Evolutionary conservation across 2,329 filamentous ascomycete species (phyloP), one percentile per base, ranked within the genome.

Genomic region (Ceratocystis harringtonii): DNA sequence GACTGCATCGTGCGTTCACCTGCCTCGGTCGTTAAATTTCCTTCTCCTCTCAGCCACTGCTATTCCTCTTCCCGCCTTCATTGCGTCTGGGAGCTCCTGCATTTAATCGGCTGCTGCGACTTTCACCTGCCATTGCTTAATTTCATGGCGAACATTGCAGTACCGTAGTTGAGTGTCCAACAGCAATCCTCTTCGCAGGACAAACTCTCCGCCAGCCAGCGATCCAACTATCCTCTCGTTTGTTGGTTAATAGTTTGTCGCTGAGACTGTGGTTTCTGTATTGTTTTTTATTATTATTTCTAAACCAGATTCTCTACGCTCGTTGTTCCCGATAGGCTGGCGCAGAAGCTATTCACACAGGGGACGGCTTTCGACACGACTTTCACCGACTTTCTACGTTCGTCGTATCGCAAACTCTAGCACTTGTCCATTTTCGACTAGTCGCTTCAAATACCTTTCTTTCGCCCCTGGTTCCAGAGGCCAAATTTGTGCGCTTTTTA

Each of bases 201-300:
- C 62, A 22, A 28, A 36, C 15, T 52, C 36, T 3, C 6, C 55
- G 15, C 28, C 52, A 57, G 30, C 52, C 15, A 12, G 55, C 7
- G 12, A 36, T 8, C 36, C 25, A 28, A 57, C 32, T 45, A 12
- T 55, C 10, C 30, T 64, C n/a, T 44, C 15, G 32, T 44, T 30
- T 62, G 41, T 48, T 44, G 66, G 69, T 68, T 66, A 50, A 64
- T 36, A 43, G 65, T 60, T 68, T 32, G 69, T 71, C 68, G 68
- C 67, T 68, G 17, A 58, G 28, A 15, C 15, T 12, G 45, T 69
- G 65, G 67, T 68, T 69, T 68, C 62, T 55, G 45, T 61, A 61
- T 61, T 65, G 57, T 64, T 55, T 63, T 48, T 63, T 43, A 65
- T 64, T 36, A 55, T 64, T 68, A 61, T 52, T 63, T 28, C 28